These are phyloP conservation scores for Diospyros kaki DNA, from an alignment of 148 eudicot genomes.

Conservation along the genomic window DNA sequence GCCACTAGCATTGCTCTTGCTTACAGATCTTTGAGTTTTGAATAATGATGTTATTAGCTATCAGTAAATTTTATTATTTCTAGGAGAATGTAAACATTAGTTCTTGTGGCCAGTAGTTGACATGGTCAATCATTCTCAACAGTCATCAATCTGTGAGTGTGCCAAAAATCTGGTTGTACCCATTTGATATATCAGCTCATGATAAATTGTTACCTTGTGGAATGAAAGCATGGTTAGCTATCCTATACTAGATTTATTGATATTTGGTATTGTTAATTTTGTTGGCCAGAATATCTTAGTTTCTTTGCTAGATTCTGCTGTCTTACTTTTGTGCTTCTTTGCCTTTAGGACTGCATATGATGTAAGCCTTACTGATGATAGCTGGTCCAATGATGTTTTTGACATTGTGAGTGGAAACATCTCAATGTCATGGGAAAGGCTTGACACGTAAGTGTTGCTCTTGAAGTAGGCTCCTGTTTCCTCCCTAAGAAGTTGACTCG, in stretches of 20 bases:
- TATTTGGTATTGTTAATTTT: not conserved
- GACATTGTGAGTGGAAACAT: constrained; percentile 60
- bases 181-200: too few relatives aligned
- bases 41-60: too few relatives aligned
- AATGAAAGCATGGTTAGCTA: not conserved
- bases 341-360: constrained; percentile 82
- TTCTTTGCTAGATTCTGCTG: constrained; percentile 13
- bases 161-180: not conserved
- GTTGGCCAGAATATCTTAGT: not conserved
- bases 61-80: too few relatives aligned
- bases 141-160: not conserved
- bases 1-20: too few relatives aligned
- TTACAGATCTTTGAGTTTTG: too few relatives aligned
- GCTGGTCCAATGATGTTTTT: constrained; percentile 67
- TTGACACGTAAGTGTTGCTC: constrained; percentile 65
- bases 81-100: too few relatives aligned
- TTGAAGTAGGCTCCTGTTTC: not conserved
- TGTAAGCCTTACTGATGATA: constrained; percentile 69
- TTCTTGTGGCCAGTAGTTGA: too few relatives aligned
- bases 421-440: constrained; percentile 84
- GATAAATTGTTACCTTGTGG: too few relatives aligned
- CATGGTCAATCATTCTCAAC: not conserved
- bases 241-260: not conserved
- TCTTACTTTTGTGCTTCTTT: constrained; percentile 6
- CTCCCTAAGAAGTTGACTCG: not conserved